Base-by-base conservation (phyloP, 352 stramenopile genomes). In the Pythium folliculosum region DNA sequence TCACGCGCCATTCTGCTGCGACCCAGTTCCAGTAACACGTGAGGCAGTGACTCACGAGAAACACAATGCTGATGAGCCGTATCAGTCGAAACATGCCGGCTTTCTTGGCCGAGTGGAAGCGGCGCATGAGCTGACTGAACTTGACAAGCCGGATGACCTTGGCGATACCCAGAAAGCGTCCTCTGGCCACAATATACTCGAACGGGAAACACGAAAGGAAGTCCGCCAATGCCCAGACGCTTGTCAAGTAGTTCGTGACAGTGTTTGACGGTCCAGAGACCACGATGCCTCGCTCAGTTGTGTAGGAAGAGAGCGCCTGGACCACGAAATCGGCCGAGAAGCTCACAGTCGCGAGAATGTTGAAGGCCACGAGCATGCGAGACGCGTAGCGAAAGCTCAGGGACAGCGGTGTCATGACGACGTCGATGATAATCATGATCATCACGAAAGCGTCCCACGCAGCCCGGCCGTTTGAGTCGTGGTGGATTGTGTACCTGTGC, bases 141-240 rank as follows among this genome's bases (percentile, higher is more conserved):
- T 88, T 89, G 12, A 69, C 79, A 16, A 91, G 76, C 0, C 82
- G 78, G 54, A 91, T 84, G 21, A 89, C 80, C 60, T 91, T 91
- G 16, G 73, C 77, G 49, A 91, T 77, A 37, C 79, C 77, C n/a
- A 91, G 65, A 58, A 89, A 77, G 8, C 78, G 77, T 1, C 82
- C 77, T 50, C 78, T 64, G 25, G 43, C 14, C 13, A 75, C 70
- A 9, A 91, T 22, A 32, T 78, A 66, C 35, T 89, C 80, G 43
- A 91, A 89, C 8, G 81, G 82, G 55, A 91, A 88, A 75, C 78
- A 91, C 40, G 77, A 85, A 19, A 91, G 66, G 32, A 91, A 84
- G 45, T 91, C 82, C 0, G 80, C 76, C 6, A 89, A 35, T 1
- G 81, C 82, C 80, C 80, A 87, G 13, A 75, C 49, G 59, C 82